Conservation (phyloP, 306 rosid genomes). For the Glycyrrhiza uralensis region DNA sequence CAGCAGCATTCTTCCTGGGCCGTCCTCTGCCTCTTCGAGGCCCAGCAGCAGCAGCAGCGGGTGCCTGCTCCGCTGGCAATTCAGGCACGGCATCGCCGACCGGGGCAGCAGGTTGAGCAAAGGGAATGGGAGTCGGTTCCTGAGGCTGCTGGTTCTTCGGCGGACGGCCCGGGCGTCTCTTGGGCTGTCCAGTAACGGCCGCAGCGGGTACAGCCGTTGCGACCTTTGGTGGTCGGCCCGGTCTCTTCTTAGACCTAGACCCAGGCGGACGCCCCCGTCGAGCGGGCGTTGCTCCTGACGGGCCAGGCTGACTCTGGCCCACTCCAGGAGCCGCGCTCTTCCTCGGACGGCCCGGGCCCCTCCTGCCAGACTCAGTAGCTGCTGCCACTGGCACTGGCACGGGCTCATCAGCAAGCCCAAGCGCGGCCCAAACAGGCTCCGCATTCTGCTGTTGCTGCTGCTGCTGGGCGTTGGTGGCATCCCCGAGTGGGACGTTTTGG, state of each 20-base stretch:
- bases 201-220: no score
- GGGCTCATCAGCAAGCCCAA: conserved; percentile 62
- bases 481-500: neutral
- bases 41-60: neutral
- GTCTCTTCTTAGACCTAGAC: conserved; percentile 30
- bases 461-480: neutral
- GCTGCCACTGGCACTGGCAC: neutral
- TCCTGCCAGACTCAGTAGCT: conserved; percentile 8
- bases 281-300: neutral
- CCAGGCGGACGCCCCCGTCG: conserved; percentile 75
- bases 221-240: conserved; percentile 62
- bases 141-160: conserved; percentile 52
- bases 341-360: conserved; percentile 58
- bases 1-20: conserved; percentile 42
- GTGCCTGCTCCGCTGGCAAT: neutral
- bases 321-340: neutral
- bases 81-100: neutral
- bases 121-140: conserved; percentile 47
- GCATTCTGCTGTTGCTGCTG: conserved; percentile 34
- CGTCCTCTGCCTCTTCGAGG: conserved; percentile 55
- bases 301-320: conserved; percentile 9
- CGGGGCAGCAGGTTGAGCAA: conserved; percentile 24
- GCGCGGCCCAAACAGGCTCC: conserved; percentile 62
- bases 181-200: neutral
- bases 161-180: conserved; percentile 74